Conservation (phyloP, 768 basidiomycete genomes). For the Sarcomyxa edulis region DNA sequence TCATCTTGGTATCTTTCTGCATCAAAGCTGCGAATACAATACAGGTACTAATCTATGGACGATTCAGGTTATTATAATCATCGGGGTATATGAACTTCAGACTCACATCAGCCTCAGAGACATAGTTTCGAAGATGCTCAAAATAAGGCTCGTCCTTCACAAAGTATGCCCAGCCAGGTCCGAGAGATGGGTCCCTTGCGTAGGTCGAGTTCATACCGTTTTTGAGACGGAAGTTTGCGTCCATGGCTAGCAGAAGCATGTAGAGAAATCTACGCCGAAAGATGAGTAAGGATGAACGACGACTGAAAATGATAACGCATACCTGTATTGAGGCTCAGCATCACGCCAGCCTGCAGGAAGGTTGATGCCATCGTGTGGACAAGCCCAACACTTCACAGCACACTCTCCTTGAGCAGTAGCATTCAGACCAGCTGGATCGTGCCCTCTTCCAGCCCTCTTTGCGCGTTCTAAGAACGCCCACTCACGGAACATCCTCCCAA, state of each 20-base stretch:
- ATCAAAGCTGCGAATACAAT: slow-evolving; percentile 8
- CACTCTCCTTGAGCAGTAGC: slow-evolving; percentile 11
- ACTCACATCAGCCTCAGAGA: slow-evolving; percentile 4
- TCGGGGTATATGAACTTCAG: too few species aligned
- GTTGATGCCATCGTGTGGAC: slow-evolving; percentile 18
- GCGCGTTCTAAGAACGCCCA: slow-evolving; percentile 11
- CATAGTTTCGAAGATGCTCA: slow-evolving; percentile 4
- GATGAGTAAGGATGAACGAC: too few species aligned
- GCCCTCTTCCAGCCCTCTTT: slow-evolving; percentile 9
- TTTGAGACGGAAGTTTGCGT: slow-evolving; percentile 19
- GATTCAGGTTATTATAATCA: too few species aligned
- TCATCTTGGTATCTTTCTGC: slow-evolving; percentile 6
- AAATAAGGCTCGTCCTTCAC: slow-evolving; percentile 7
- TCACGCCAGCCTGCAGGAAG: slow-evolving; percentile 16
- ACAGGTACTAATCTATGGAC: slow-evolving; percentile 14
- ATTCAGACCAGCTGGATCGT: slow-evolving; percentile 8
- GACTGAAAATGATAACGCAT: too few species aligned
- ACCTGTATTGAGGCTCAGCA: too few species aligned
- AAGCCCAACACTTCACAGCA: slow-evolving; percentile 21
- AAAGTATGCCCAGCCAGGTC: slow-evolving; percentile 11
- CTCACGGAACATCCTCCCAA: slow-evolving; percentile 9
- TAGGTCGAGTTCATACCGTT: slow-evolving; percentile 10
- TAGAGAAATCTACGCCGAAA: slow-evolving; percentile 11
- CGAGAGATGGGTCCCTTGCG: slow-evolving; percentile 12
- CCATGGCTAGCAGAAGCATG: slow-evolving; percentile 15